Conservation (phyloP, 2,329 filamentous ascomycete genomes). For the Xylariaceae sp. region DNA sequence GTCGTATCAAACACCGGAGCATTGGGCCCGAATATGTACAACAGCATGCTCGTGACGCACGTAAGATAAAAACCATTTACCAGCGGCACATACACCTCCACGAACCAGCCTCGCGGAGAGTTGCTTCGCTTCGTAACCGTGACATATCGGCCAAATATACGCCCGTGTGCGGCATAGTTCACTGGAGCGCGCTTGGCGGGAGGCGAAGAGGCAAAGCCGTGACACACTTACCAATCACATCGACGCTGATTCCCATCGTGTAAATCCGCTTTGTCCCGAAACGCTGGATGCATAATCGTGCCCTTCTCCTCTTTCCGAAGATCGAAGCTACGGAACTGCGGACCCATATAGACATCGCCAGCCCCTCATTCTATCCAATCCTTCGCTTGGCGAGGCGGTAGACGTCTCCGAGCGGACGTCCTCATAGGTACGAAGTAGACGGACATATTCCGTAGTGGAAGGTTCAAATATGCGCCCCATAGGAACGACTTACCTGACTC, state of each 20-base stretch:
- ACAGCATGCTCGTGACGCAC: not conserved
- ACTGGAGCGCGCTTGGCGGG: not conserved
- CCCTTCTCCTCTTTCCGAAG: not conserved
- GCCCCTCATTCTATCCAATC: conserved; percentile 1
- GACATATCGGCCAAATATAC: not conserved
- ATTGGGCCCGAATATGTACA: not conserved
- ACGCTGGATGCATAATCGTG: not conserved
- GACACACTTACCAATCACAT: not conserved
- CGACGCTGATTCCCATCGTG: not conserved
- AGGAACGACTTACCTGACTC: no score
- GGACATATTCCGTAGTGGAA: not conserved
- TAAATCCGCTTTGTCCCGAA: no score
- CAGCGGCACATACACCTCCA: not conserved
- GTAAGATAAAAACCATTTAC: not conserved
- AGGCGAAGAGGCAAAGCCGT: not conserved
- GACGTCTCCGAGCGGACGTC: not conserved
- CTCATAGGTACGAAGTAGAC: not conserved
- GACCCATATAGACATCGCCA: not conserved
- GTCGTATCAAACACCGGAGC: not conserved
- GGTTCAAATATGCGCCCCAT: no score
- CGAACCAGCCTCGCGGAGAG: no score
- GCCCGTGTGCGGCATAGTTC: not conserved
- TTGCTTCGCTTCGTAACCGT: no score
- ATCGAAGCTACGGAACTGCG: not conserved
- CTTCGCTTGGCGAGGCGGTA: conserved; percentile 8